Conservation (phyloP, 1,284 basidiomycete genomes). For the Ceratobasidium sp. region DNA sequence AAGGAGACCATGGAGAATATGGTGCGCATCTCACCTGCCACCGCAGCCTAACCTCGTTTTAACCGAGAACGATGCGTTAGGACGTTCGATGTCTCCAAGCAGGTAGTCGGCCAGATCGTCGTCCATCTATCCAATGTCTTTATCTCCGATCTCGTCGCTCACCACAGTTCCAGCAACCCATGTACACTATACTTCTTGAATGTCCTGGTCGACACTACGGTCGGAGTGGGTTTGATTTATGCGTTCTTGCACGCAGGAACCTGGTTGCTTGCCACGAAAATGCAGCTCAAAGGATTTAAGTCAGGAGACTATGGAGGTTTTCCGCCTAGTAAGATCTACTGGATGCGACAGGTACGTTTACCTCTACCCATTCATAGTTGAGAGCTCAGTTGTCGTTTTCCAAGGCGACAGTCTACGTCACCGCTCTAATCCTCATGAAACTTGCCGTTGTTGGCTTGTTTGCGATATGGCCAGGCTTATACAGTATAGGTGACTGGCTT, state of each 20-base stretch:
- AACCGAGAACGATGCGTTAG: slow-evolving; percentile 57
- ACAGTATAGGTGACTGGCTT: slow-evolving; percentile 83
- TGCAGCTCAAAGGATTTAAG: slow-evolving; percentile 81
- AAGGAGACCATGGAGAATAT: slow-evolving; percentile 92
- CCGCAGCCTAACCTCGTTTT: background rate
- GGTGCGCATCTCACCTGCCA: slow-evolving; percentile 64
- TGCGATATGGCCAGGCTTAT: slow-evolving; percentile 77
- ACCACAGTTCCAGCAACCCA: slow-evolving; percentile 79
- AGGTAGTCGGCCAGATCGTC: slow-evolving; percentile 91
- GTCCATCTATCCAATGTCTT: slow-evolving; percentile 90
- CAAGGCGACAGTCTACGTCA: slow-evolving; percentile 82
- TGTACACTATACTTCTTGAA: slow-evolving; percentile 96
- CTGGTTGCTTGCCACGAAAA: slow-evolving; percentile 72
- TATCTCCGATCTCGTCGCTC: slow-evolving; percentile 78
- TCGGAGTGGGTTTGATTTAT: slow-evolving; percentile 91
- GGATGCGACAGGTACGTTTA: slow-evolving; percentile 74
- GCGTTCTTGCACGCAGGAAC: slow-evolving; percentile 79
- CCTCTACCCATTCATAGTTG: background rate
- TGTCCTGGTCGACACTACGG: slow-evolving; percentile 92
- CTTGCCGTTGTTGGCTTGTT: slow-evolving; percentile 83
- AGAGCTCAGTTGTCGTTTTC: background rate
- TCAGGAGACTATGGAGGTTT: slow-evolving; percentile 86
- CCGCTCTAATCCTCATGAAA: slow-evolving; percentile 91
- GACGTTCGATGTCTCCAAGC: slow-evolving; percentile 92
- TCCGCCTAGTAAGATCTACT: slow-evolving; percentile 79